Evolutionary conservation across 768 basidiomycete genomes (phyloP), one percentile per base, ranked within the genome.

Genomic region (Gelatoporia subvermispora): DNA sequence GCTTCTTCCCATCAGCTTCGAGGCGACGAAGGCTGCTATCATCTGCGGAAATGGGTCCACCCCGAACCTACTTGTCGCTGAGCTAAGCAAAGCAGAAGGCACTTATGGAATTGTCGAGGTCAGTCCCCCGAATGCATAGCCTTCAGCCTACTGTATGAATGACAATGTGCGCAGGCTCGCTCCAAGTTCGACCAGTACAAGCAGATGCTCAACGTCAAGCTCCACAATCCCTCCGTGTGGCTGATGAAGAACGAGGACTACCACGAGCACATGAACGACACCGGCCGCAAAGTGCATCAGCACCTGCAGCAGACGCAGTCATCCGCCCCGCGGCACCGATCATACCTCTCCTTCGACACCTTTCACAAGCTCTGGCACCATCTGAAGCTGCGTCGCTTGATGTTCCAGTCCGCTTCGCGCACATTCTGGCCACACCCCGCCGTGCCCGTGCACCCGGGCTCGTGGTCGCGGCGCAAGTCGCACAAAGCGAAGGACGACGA

Each of bases 21-120:
- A 82, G 51, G 72, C 86, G n/a, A 70, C 72, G 28, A 90, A 84
- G 45, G 90, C 90, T 21, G 87, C 87, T 16, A 80, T 98, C 41
- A 79, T 88, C 17, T 76, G 85, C 17, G 95, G 95, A 10, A 97
- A 94, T 67, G 68, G 78, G 18, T 89, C 94, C 0, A 96, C 92
- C 0, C 85, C 88, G 0, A 85, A 73, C 58, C 69, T 96, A 4
- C 74, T 95, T 35, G 82, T 96, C 21, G 79, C 81, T 0, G 89
- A 93, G 60, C 96, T 94, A 56, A 73, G 78, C 47, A 71, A 72
- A n/a, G 84, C 82, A 1, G 72, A 82, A 37, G 95, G 93, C 21
- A 88, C 84, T 1, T 89, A 88, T 57, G 84, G 91, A 13, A 79
- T 88, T 36, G 79, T 86, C 13, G 77, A 80, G 52, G 93, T 92